Evolutionary conservation across 1,284 basidiomycete species (phyloP).

Genomic region (Sanguinoderma infundibulare): DNA sequence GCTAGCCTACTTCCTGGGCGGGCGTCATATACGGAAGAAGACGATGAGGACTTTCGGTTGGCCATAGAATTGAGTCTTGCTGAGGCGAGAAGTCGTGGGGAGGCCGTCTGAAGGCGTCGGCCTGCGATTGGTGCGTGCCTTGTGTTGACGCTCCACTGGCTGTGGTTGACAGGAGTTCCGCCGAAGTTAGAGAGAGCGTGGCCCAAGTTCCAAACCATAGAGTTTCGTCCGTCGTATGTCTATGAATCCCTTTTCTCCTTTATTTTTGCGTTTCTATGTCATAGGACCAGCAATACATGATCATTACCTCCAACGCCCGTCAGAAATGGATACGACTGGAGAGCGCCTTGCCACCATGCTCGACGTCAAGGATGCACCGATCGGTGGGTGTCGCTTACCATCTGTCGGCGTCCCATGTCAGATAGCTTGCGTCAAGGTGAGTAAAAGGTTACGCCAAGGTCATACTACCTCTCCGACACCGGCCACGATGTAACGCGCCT

Average conservation of each 20-base stretch:
- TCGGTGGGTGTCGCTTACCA: neutral
- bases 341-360: too few relatives aligned
- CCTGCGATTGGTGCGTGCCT: neutral
- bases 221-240: neutral
- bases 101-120: slow-evolving; percentile 24
- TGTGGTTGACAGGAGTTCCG: neutral
- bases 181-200: neutral
- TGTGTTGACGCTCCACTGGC: neutral
- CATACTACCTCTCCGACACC: neutral
- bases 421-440: neutral
- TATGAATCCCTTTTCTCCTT: neutral
- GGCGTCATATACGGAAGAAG: slow-evolving; percentile 14
- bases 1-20: neutral
- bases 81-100: slow-evolving; percentile 38
- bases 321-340: neutral
- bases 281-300: neutral
- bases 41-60: slow-evolving; percentile 33
- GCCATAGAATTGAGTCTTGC: slow-evolving; percentile 40
- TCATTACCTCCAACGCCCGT: neutral
- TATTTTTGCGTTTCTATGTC: neutral
- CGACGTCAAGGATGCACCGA: neutral
- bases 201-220: neutral
- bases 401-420: neutral
- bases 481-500: neutral
- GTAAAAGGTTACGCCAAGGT: neutral